Percentiles rank a stretch among this genome's conserved stretches.
Conservation (phyloP, 257 asterid species). For the Fraxinus pennsylvanica region DNA sequence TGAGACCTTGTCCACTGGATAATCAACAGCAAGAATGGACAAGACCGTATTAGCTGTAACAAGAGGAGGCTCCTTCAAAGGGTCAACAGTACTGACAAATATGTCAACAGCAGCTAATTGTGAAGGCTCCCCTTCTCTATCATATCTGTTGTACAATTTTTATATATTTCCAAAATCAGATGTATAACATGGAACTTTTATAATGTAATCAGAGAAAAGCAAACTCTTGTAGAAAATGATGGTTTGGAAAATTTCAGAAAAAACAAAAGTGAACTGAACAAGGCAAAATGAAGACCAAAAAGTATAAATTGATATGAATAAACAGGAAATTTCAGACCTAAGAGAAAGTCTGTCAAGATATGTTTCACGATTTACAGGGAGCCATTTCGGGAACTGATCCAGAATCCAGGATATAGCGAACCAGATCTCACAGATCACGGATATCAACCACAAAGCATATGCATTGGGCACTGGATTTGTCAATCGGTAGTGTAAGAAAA, state of each 20-base stretch:
- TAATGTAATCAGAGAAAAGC: background rate
- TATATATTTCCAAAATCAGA: constrained; percentile 24
- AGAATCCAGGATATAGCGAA: constrained; percentile 97
- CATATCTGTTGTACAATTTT: constrained; percentile 63
- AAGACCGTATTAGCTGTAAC: constrained; percentile 94
- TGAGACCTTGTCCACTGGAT: constrained; percentile 96
- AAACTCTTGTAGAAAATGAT: constrained; percentile 2
- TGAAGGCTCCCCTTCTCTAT: constrained; percentile 96
- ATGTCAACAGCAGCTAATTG: constrained; percentile 99
- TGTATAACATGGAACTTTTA: constrained; percentile 7
- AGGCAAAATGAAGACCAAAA: constrained; percentile 8
- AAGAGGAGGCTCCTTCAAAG: constrained; percentile 96
- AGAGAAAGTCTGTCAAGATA: constrained; percentile 96
- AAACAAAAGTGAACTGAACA: constrained; percentile 1
- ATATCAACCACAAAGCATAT: constrained; percentile 81
- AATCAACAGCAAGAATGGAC: constrained; percentile 93
- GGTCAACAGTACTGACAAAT: constrained; percentile 99
- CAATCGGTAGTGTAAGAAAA: constrained; percentile 90
- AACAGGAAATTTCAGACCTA: constrained; percentile 50
- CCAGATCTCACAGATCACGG: constrained; percentile 99
- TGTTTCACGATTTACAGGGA: constrained; percentile 94
- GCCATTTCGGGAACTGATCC: constrained; percentile 99
- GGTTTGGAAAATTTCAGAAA: background rate
- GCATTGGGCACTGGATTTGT: constrained; percentile 96
- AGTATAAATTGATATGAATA: background rate